Percentiles rank a stretch among this genome's conserved stretches.
Evolutionary conservation across 2,329 filamentous ascomycete species (phyloP).

Genomic region (Scytalidium lignicola): DNA sequence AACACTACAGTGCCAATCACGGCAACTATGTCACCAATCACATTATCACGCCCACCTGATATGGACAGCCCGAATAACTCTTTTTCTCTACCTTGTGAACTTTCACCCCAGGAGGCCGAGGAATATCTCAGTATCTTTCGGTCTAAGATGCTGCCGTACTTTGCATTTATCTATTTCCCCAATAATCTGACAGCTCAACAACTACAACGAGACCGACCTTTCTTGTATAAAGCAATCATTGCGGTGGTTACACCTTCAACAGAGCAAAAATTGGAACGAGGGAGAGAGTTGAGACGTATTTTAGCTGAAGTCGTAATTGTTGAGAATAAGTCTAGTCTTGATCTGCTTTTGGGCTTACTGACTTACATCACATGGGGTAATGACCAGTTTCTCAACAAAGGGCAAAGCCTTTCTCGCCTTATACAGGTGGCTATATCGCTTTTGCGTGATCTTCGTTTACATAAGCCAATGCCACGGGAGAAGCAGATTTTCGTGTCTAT

Average conservation of each 20-base stretch:
- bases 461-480: conserved; percentile 26
- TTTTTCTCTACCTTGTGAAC: not conserved
- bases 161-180: conserved; percentile 8
- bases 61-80: not conserved
- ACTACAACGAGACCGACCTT: conserved; percentile 6
- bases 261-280: conserved; percentile 1
- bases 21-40: not conserved
- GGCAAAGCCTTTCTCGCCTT: not conserved
- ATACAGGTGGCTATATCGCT: conserved; percentile 27
- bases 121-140: conserved; percentile 5
- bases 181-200: not conserved
- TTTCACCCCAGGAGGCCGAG: not conserved
- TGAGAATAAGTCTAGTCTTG: conserved; percentile 2
- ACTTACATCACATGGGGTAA: conserved; percentile 7
- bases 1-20: not conserved
- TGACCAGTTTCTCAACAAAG: not conserved
- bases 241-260: conserved; percentile 6
- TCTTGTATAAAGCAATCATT: conserved; percentile 8
- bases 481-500: conserved; percentile 27
- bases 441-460: conserved; percentile 31
- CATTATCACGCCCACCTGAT: not conserved
- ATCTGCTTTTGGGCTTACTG: conserved; percentile 11
- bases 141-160: conserved; percentile 1
- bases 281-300: conserved; percentile 1
- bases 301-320: conserved; percentile 5